Base-by-base conservation (phyloP, 2,329 filamentous ascomycete genomes). In the Allantophomopsis cytisporea region DNA sequence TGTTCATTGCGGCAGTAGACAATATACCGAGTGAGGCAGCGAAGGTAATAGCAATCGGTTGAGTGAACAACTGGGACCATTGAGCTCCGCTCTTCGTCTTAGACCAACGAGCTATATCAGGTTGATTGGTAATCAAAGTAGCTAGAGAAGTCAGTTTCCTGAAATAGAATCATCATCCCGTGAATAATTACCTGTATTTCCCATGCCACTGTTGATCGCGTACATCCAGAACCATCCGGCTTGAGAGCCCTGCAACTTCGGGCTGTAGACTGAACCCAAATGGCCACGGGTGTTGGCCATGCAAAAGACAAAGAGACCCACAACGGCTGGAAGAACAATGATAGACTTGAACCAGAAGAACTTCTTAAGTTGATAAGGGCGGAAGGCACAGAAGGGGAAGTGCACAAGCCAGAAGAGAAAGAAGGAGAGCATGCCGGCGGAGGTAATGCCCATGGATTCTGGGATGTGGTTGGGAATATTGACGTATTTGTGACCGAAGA, bases 351-450 rank as follows among this genome's bases (percentile, higher is more conserved):
- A 56, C 48, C 57, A 60, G 53, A 66, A 68, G 50, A 67, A 63
- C 38, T 50, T 52, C n/a, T 55, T 49, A 14, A 66, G 47, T 45
- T 66, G 60, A 45, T 66, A 63, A 10, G 64, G 63, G 12, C 62
- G 54, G 42, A 65, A 57, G 31, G 60, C 54, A 15, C 57, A 57
- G 45, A 67, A 63, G 45, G 57, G 70, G 12, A 74, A 54, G 45
- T 72, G 69, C 1, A 70, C 50, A 0, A 68, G 53, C 68, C 69
- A 73, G 53, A 71, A 74, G 15, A 74, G 47, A 50, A 75, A 66
- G 47, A 72, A 73, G 11, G 62, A 61, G 4, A 62, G 54, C 54
- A 63, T 61, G 31, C 54, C 54, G 31, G 42, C 40, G n/a, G 55
- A 59, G 11, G 59, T 61, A 43, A 63, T 62, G 18, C 60, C 60